Conservation (phyloP, 371 early-diverging fungal genomes). For the Amoeboaphelidium occidentale region DNA sequence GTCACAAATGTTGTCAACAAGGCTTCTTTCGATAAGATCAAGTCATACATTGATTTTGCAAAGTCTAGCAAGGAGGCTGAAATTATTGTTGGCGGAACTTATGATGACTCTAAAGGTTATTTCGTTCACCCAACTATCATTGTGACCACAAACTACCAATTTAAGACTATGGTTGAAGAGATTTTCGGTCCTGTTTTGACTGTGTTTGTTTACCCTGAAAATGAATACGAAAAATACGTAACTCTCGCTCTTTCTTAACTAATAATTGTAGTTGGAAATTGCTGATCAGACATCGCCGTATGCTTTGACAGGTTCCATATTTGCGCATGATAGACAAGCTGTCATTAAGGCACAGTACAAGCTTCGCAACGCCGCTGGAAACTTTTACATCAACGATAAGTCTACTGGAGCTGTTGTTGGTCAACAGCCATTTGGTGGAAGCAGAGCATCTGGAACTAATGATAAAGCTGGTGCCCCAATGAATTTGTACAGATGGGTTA, state of each 20-base stretch:
- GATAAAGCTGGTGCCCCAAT: conserved; percentile 74
- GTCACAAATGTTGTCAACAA: conserved; percentile 63
- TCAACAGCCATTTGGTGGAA: conserved; percentile 94
- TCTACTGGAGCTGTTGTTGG: conserved; percentile 91
- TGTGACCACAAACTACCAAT: conserved; percentile 52
- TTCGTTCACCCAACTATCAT: conserved; percentile 78
- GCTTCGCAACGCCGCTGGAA: conserved; percentile 75
- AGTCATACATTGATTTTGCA: conserved; percentile 52
- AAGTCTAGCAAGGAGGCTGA: conserved; percentile 15
- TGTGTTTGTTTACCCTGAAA: conserved; percentile 65
- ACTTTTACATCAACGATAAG: conserved; percentile 97
- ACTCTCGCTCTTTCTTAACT: no score
- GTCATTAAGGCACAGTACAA: conserved; percentile 39
- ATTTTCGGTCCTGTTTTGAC: conserved; percentile 96
- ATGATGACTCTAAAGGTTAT: conserved; percentile 65
- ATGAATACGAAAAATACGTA: conserved; percentile 33
- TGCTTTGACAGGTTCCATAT: conserved; percentile 67
- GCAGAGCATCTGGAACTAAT: conserved; percentile 82
- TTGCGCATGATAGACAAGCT: conserved; percentile 64
- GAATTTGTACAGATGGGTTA: conserved; percentile 62
- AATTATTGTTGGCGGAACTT: conserved; percentile 54
- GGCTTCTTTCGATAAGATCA: conserved; percentile 78
- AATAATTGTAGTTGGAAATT: conserved; percentile 23
- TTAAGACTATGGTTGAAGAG: conserved; percentile 74
- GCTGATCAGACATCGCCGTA: conserved; percentile 57